Base-by-base conservation (phyloP, 345 rosid species). In the Toxicodendron radicans region DNA sequence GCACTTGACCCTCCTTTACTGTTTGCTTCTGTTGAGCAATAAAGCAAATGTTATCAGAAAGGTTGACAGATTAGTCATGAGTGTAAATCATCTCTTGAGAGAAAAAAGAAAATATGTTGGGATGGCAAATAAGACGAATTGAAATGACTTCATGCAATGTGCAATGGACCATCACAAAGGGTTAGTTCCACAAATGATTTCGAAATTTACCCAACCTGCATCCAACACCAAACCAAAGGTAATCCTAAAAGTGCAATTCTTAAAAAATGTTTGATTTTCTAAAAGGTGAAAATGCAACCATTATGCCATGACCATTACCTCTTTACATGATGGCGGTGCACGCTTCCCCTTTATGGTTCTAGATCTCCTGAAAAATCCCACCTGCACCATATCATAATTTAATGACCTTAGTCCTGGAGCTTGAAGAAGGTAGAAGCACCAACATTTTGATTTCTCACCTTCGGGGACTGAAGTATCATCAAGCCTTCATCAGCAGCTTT, bases 1-100 rank as follows among this genome's bases (percentile, higher is more conserved):
- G 80, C 70, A 91, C 86, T 84, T 91, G 91, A n/a, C 98, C 97
- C 83, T 94, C 97, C 80, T 86, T 94, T 74, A 92, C 95, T 52
- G 68, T 81, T 80, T 94, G 97, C 80, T 92, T 92, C 98, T 92
- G 90, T 79, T 74, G 41, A 46, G 67, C 64, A 67, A 78, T 24
- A 61, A 71, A 71, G 56, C 74, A 58, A 59, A 72, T 14, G 38
- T 66, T 63, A 14, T 68, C n/a, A 85, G 73, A 71, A 65, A 21
- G 48, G 30, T 59, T 75, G 66, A 60, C 27, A 33, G 54, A 75
- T 7, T 54, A n/a, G 21, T 68, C 58, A 60, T 24, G 21, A 48
- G 20, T 17, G 27, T 3, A 18, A 51, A 68, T 45, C 68, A 33
- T 61, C 60, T 54, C 52, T 30, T 12, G 5, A 48, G 17, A 18